A percentile compares a stretch with the other conserved stretches of the same genome.
phyloP scores from a whole-genome alignment of 2,329 filamentous ascomycete species.

The Ustulina deusta region DNA sequence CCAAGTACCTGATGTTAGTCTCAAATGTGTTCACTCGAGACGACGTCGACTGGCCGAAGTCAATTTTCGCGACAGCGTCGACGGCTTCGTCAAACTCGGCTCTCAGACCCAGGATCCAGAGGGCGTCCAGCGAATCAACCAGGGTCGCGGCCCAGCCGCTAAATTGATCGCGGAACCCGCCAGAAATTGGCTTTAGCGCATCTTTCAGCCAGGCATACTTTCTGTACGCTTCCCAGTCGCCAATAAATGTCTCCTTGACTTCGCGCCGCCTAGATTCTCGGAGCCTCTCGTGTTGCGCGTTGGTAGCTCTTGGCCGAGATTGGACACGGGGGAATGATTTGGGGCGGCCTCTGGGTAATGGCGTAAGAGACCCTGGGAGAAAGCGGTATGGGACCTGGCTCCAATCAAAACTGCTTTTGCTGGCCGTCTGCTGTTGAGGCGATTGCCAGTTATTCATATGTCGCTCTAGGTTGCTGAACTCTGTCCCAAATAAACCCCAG shows the following conservation, averaged over 20 bases:
- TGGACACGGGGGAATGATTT: constrained; percentile 32
- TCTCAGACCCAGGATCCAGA: constrained; percentile 63
- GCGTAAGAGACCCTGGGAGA: constrained; percentile 22
- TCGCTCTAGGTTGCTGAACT: constrained; percentile 31
- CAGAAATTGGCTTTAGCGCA: constrained; percentile 60
- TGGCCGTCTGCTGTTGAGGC: constrained; percentile 15
- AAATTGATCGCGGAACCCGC: constrained; percentile 58
- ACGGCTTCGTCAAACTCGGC: constrained; percentile 63
- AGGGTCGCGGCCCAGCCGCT: constrained; percentile 65
- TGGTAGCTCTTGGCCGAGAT: neutral
- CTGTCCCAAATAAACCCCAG: constrained; percentile 3
- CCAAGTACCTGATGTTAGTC: constrained; percentile 60
- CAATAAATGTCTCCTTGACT: constrained; percentile 53
- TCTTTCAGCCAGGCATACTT: constrained; percentile 62
- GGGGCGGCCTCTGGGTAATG: constrained; percentile 24
- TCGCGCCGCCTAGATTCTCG: constrained; percentile 49
- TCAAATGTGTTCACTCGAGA: constrained; percentile 58
- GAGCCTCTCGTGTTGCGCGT: constrained; percentile 8
- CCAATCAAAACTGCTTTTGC: constrained; percentile 42
- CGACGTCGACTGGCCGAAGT: constrained; percentile 58
- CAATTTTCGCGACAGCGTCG: constrained; percentile 57
- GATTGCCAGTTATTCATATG: constrained; percentile 36
- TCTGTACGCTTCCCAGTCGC: constrained; percentile 60
- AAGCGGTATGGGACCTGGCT: constrained; percentile 25
- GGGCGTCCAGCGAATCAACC: constrained; percentile 64